Evolutionary conservation across 441 rosid genomes (phyloP).

Genomic region (Manihot esculenta): DNA sequence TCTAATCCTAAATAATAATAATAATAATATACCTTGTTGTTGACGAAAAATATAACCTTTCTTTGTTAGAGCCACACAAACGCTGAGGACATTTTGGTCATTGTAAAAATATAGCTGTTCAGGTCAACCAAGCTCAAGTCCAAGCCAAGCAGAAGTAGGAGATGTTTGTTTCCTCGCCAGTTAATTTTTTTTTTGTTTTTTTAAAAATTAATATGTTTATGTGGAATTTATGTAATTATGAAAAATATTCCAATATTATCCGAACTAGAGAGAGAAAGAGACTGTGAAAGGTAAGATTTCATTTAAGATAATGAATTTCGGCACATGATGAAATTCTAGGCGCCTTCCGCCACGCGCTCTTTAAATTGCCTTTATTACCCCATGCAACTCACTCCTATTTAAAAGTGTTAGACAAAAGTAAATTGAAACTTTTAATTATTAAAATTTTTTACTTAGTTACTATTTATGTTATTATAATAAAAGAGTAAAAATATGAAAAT

Average conservation of each 20-base stretch:
- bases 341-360: too few relatives aligned
- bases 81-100: constrained; percentile 14
- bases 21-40: background rate
- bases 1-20: background rate
- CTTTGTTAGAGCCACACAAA: constrained; percentile 3
- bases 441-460: too few relatives aligned
- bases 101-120: background rate
- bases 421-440: too few relatives aligned
- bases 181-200: too few relatives aligned
- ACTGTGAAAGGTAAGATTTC: background rate
- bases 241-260: background rate
- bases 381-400: too few relatives aligned
- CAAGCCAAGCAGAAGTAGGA: too few relatives aligned
- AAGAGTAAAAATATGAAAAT: too few relatives aligned
- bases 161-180: too few relatives aligned
- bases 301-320: constrained; percentile 14
- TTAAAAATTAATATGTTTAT: too few relatives aligned
- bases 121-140: constrained; percentile 9
- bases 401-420: too few relatives aligned
- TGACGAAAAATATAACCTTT: background rate
- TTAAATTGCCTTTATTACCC: too few relatives aligned
- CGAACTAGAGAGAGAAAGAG: background rate
- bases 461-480: too few relatives aligned
- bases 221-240: background rate
- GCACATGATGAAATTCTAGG: constrained; percentile 8